phyloP scores from a whole-genome alignment of 192 early-diverging fungal species.

The Coemansia asiatica region DNA sequence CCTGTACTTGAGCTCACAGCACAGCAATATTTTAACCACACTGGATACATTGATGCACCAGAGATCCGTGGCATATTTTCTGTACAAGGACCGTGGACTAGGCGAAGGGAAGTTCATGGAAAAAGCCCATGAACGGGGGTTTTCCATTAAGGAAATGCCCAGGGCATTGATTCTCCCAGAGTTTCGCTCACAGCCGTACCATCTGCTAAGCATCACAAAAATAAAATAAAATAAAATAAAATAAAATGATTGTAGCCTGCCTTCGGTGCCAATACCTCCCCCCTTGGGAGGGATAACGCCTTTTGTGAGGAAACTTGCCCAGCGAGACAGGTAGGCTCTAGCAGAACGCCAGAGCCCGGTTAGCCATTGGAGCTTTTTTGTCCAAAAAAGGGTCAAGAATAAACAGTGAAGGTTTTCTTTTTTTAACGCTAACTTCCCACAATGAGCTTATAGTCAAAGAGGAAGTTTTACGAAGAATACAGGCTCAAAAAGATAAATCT shows the following conservation, averaged over 20 bases:
- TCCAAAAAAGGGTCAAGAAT: background rate
- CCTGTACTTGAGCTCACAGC: constrained; percentile 24
- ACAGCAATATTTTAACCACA: constrained; percentile 12
- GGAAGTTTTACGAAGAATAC: background rate
- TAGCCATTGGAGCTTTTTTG: background rate
- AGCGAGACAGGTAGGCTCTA: background rate
- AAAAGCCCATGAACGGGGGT: background rate
- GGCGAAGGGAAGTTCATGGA: constrained; percentile 13
- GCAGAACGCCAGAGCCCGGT: background rate
- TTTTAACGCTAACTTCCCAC: background rate
- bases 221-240: constrained; percentile 5
- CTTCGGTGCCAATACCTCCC: background rate
- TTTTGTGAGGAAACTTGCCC: background rate
- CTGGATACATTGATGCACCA: constrained; percentile 17
- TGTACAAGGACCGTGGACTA: constrained; percentile 26
- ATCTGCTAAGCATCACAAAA: constrained; percentile 14
- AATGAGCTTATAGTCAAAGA: no score
- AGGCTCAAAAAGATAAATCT: background rate
- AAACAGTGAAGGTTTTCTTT: background rate
- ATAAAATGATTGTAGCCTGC: constrained; percentile 38
- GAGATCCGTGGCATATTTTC: constrained; percentile 12
- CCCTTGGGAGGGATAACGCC: background rate
- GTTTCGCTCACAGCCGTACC: constrained; percentile 21
- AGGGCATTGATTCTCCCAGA: constrained; percentile 11
- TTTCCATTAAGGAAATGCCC: constrained; percentile 10